A percentile compares a stretch with the other conserved stretches of the same genome.
Evolutionary conservation across 352 stramenopile species (phyloP).

Genomic region (Pythium aquatile): DNA sequence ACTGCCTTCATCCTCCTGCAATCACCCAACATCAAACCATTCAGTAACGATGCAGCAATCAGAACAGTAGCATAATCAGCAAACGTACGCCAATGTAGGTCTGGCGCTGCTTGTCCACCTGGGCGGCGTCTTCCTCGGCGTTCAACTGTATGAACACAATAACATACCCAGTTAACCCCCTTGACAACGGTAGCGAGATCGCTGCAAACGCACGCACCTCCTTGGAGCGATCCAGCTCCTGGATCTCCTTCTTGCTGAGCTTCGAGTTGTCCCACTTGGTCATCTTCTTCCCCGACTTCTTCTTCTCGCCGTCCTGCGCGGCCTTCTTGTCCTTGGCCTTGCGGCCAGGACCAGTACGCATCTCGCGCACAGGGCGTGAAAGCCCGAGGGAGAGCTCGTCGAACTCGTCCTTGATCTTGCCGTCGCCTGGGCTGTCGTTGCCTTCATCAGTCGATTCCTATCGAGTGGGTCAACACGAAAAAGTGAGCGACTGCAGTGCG

Average conservation of each 20-base stretch:
- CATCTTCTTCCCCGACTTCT: conserved; percentile 76
- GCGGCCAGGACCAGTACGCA: conserved; percentile 61
- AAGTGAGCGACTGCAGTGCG: not conserved
- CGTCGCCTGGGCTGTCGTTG: conserved; percentile 46
- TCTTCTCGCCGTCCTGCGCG: conserved; percentile 42
- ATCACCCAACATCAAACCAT: not conserved
- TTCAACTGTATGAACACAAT: conserved; percentile 37
- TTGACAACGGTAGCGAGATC: not conserved
- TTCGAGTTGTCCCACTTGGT: conserved; percentile 86
- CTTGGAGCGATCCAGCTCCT: conserved; percentile 68
- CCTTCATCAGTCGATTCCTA: conserved; percentile 67
- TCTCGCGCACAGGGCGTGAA: conserved; percentile 43
- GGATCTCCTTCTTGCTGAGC: conserved; percentile 81
- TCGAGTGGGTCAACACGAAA: not conserved
- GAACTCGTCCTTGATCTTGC: conserved; percentile 53
- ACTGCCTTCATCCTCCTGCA: conserved; percentile 63
- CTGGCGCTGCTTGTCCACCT: conserved; percentile 68
- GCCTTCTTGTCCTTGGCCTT: conserved; percentile 62
- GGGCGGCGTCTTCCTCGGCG: conserved; percentile 66
- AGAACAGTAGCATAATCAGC: not conserved
- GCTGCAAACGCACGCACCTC: conserved; percentile 33
- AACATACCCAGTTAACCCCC: not conserved
- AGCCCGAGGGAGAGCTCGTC: conserved; percentile 56
- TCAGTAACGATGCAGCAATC: not conserved
- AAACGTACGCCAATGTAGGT: conserved; percentile 78